These are phyloP conservation scores for Umbelopsis sp. DNA, from an alignment of 192 early-diverging fungal species.

Conservation along the genomic window DNA sequence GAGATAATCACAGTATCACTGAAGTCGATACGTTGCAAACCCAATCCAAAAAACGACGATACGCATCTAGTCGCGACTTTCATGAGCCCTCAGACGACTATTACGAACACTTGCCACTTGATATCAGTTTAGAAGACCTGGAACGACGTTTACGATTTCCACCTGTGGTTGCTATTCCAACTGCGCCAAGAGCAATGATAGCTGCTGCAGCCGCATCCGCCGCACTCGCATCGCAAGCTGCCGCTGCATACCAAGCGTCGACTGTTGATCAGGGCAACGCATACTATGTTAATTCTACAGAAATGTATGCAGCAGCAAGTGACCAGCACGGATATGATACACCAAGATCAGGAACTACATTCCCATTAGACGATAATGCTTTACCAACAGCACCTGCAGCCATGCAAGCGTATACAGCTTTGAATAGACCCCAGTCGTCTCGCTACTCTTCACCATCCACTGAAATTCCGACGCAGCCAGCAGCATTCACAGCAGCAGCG, in stretches of 20 bases:
- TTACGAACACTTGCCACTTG: slow-evolving; percentile 30
- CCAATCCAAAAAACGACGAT: slow-evolving; percentile 12
- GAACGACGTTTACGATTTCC: slow-evolving; percentile 19
- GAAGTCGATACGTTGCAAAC: neutral
- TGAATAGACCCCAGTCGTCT: slow-evolving; percentile 13
- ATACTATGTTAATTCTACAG: neutral
- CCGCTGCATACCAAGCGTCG: neutral
- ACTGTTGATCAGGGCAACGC: slow-evolving; percentile 23
- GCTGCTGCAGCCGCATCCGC: slow-evolving; percentile 11
- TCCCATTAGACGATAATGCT: slow-evolving; percentile 13
- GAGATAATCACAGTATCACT: slow-evolving; percentile 2
- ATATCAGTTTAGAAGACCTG: slow-evolving; percentile 24
- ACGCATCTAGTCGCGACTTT: slow-evolving; percentile 31
- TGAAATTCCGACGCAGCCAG: neutral
- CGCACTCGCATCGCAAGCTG: slow-evolving; percentile 5
- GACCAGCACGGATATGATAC: neutral
- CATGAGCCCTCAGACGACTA: slow-evolving; percentile 37
- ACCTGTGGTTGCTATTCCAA: slow-evolving; percentile 28
- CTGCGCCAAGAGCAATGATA: slow-evolving; percentile 37
- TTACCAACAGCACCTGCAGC: slow-evolving; percentile 28
- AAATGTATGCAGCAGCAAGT: neutral
- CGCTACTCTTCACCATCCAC: slow-evolving; percentile 25
- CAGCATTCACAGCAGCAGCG: neutral
- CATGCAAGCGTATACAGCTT: slow-evolving; percentile 26
- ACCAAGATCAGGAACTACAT: neutral